These are phyloP conservation scores for Annulohypoxylon bovei DNA, from an alignment of 495 filamentous ascomycete genomes.

Conservation along the genomic window DNA sequence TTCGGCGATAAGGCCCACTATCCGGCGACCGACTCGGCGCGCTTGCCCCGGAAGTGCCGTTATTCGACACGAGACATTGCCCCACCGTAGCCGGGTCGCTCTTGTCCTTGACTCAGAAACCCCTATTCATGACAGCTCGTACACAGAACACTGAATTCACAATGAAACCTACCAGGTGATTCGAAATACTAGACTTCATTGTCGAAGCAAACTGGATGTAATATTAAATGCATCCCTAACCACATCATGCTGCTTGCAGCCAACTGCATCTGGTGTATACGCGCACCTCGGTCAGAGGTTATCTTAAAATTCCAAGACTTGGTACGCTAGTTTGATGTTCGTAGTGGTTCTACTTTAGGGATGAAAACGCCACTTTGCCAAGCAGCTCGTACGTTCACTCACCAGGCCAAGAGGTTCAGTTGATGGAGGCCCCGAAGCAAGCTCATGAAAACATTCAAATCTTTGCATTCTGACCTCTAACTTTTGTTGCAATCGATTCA, in stretches of 20 bases:
- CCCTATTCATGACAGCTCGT: too few species aligned
- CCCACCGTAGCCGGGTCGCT: not conserved
- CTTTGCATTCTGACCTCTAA: not conserved
- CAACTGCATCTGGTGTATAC: not conserved
- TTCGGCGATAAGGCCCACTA: slow-evolving; percentile 25
- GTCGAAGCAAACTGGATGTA: not conserved
- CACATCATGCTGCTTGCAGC: not conserved
- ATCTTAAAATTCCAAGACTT: not conserved
- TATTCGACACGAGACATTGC: not conserved
- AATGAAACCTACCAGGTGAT: too few species aligned
- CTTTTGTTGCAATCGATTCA: not conserved
- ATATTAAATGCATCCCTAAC: not conserved
- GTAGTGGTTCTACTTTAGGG: not conserved
- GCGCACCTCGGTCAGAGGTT: not conserved
- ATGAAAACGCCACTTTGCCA: not conserved
- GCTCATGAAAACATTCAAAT: not conserved
- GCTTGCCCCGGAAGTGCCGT: not conserved
- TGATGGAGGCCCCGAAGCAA: not conserved
- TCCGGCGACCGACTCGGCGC: slow-evolving; percentile 20
- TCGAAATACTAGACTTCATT: not conserved
- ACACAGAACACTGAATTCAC: too few species aligned
- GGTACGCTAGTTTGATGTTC: not conserved
- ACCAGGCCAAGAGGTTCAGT: not conserved
- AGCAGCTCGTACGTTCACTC: not conserved
- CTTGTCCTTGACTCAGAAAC: too few species aligned